Evolutionary conservation across 176 grass and related monocot species (phyloP), one percentile per base, ranked within the genome.

Genomic region (Chloris gayana): DNA sequence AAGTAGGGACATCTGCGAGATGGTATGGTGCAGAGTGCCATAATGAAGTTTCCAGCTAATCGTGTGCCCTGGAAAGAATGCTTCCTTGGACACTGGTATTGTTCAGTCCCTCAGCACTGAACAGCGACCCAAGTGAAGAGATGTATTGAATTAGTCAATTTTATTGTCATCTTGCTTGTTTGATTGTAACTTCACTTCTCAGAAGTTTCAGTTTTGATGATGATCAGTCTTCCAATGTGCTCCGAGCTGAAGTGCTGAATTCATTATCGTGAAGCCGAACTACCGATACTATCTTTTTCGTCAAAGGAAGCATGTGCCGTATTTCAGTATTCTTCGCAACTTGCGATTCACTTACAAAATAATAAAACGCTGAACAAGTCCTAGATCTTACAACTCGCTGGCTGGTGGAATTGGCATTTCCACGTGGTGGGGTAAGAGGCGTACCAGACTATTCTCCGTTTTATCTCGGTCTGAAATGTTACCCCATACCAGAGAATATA

Each of bases 1-100:
- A 94, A 94, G 69, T 88, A 77, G 79, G 6, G 15, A 15, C 12
- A 47, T 33, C 74, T 35, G 42, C 9, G 13, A 14, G 3, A 22
- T 9, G 35, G 35, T 37, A 1, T 39, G 5, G 33, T 77, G 15
- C 11, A 60, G 3, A 69, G 72, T 69, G 49, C 11, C 45, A 15
- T n/a, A n/a, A n/a, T 14, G 26, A 22, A 5, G 11, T 47, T 15
- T n/a, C n/a, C n/a, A n/a, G n/a, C n/a, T 25, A 7, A 7, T 14
- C n/a, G 80, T 47, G n/a, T 57, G 35, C 9, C 9, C 45, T 73
- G 19, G 58, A 8, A 32, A 7, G 14, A 19, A 42, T 50, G 5
- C 10, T 44, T 80, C 32, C n/a, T 18, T 69, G 32, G 38, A 13
- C 12, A 13, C 12, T 45, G 4, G 50, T 46, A 2, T 7, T 33